Base-by-base conservation (phyloP, 164 flowering plant genomes). In the Warburgia ugandensis region DNA sequence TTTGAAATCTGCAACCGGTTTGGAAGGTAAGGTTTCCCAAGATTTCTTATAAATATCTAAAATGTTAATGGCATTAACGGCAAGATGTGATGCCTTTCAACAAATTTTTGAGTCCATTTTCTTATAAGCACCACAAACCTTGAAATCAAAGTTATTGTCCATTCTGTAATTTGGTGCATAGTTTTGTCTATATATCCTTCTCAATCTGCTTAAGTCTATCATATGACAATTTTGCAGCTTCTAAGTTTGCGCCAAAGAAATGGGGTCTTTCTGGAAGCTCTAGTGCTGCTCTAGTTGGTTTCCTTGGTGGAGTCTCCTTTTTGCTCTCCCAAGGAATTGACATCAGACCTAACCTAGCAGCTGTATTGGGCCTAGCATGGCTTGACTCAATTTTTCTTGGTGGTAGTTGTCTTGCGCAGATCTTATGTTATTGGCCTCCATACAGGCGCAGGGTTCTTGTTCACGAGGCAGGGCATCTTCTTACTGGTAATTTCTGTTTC, bases 381-480 rank as follows among this genome's bases (percentile, higher is more conserved):
- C 13, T 76, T 25, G 98, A 91, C 55, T 65, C 96, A 58, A 62
- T 84, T 39, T 70, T 83, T 47, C 92, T 91, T 63, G 98, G 98
- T 40, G 98, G 98, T 52, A 62, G 65, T 38, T 87, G 86, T 65
- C 71, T 87, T 59, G 94, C 98, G 47, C 88, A 78, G 66, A 81
- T 91, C 19, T 84, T 95, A 52, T 77, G 92, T 65, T 75, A 73
- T 51, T 91, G 98, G 98, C 98, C 98, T 48, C 98, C 98, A 38
- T 62, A 69, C 55, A 83, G 72, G 69, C 92, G 90, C 13, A 76
- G 96, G 28, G 80, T 91, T 62, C 69, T 91, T 31, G 95, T 91
- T 57, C 98, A 91, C 68, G 98, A 91, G 81, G 98, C 98, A 31
- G 96, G 98, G 22, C 98, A 91, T 74, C 82, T 91, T 56, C 72